phyloP scores from a whole-genome alignment of 2,329 filamentous ascomycete genomes.

The Diplodia sapinea region DNA sequence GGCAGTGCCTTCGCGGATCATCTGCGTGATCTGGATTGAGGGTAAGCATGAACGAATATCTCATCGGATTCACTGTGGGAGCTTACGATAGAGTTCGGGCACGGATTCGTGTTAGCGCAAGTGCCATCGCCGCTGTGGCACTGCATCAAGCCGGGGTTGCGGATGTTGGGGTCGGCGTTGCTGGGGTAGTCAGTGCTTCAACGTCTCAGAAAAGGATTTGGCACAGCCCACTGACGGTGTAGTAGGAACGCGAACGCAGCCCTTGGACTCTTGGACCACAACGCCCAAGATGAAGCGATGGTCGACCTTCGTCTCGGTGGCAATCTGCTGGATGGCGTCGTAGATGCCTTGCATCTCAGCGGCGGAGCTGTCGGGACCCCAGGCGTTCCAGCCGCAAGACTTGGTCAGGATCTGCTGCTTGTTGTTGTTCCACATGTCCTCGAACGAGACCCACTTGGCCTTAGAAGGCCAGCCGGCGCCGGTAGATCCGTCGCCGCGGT shows the following conservation, averaged over 20 bases:
- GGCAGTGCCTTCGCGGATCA: slow-evolving; percentile 53
- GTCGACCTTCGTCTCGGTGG: slow-evolving; percentile 44
- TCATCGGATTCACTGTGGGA: no score
- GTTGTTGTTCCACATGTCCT: slow-evolving; percentile 25
- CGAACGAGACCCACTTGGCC: slow-evolving; percentile 41
- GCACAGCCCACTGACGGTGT: slow-evolving; percentile 38
- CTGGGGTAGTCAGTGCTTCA: neutral
- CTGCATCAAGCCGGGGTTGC: slow-evolving; percentile 58
- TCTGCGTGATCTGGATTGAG: slow-evolving; percentile 42
- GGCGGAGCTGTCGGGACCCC: slow-evolving; percentile 46
- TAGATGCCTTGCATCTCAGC: slow-evolving; percentile 49
- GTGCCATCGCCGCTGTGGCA: slow-evolving; percentile 48
- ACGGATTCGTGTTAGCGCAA: slow-evolving; percentile 49
- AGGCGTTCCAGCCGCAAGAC: slow-evolving; percentile 45
- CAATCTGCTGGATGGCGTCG: slow-evolving; percentile 44
- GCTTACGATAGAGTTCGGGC: slow-evolving; percentile 40
- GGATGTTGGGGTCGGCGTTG: slow-evolving; percentile 41
- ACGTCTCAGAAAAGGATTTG: neutral
- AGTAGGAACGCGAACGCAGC: slow-evolving; percentile 54
- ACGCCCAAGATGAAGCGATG: slow-evolving; percentile 53
- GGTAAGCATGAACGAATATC: no score
- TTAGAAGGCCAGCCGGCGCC: slow-evolving; percentile 47
- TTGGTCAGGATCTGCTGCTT: slow-evolving; percentile 38
- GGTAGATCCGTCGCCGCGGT: slow-evolving; percentile 45
- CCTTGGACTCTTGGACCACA: slow-evolving; percentile 55